Evolutionary conservation across 192 early-diverging fungal species (phyloP).

Genomic region (Backusella tuberculispora): DNA sequence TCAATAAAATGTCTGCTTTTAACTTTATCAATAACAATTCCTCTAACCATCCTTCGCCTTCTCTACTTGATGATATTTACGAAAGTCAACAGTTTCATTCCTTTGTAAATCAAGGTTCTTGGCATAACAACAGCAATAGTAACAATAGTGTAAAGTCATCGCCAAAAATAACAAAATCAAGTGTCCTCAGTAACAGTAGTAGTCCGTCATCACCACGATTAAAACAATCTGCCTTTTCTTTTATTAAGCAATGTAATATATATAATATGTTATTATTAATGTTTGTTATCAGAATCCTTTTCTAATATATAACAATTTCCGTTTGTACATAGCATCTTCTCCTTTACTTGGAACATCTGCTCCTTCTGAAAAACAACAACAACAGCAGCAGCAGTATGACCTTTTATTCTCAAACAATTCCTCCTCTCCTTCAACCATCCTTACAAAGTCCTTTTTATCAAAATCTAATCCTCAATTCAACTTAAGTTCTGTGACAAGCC

Average conservation of each 20-base stretch:
- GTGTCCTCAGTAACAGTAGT: not conserved
- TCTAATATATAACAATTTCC: no score
- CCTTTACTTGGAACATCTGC: not conserved
- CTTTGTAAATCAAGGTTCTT: conserved; percentile 1
- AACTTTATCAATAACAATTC: not conserved
- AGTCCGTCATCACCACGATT: not conserved
- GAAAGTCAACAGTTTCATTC: conserved; percentile 9
- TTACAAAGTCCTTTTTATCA: not conserved
- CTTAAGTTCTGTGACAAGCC: not conserved
- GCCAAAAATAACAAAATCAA: not conserved
- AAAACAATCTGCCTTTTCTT: not conserved
- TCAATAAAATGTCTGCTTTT: conserved; percentile 4
- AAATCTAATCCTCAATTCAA: not conserved
- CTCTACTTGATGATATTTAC: conserved; percentile 7
- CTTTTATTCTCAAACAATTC: not conserved
- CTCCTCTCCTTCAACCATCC: not conserved
- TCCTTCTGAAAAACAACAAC: no score
- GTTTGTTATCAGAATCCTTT: no score
- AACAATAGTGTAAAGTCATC: not conserved
- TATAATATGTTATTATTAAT: not conserved
- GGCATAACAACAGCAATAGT: not conserved
- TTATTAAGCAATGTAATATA: conserved; percentile 2
- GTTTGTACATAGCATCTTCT: not conserved
- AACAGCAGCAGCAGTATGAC: not conserved
- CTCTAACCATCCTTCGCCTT: not conserved